Evolutionary conservation across 139 green algal genomes (phyloP).

Genomic region (Auxenochlorella pyrenoidosa): DNA sequence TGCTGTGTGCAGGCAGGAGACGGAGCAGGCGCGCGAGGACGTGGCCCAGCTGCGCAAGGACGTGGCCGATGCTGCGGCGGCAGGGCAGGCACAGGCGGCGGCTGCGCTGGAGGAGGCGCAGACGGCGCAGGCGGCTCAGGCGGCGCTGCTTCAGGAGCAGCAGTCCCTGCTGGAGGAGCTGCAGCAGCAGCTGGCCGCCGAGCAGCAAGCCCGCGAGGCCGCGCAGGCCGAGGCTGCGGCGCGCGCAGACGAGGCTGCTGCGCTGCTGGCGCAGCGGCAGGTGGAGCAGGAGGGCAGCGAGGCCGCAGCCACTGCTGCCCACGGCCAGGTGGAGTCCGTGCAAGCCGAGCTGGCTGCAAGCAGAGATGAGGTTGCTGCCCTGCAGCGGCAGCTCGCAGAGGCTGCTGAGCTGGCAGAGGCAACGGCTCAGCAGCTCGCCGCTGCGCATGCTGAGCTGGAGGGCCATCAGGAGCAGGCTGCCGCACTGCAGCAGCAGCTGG

Average conservation of each 20-base stretch:
- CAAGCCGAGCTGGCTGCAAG: not conserved
- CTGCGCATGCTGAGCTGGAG: not conserved
- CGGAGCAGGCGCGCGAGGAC: not conserved
- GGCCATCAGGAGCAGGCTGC: not conserved
- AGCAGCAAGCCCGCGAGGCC: not conserved
- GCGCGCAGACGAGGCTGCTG: not conserved
- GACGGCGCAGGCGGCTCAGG: not conserved
- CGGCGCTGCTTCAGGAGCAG: not conserved
- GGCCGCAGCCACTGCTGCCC: not conserved
- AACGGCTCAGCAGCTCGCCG: not conserved
- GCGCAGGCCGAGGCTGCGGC: not conserved
- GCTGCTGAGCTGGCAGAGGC: not conserved
- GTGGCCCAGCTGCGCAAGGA: not conserved
- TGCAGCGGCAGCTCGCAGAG: conserved; percentile 16
- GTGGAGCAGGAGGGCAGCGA: not conserved
- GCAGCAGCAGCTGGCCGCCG: conserved; percentile 2
- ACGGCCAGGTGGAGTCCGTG: not conserved
- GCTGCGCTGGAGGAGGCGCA: not conserved
- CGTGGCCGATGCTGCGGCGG: not conserved
- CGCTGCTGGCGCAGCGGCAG: not conserved
- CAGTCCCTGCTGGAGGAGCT: conserved; percentile 3
- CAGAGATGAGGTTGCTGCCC: not conserved
- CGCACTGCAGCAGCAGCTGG: not conserved
- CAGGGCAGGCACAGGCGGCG: not conserved
- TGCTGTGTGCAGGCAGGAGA: not conserved